Evolutionary conservation across 73 alveolate species (phyloP).

Genomic region (Paramecium primaurelia): DNA sequence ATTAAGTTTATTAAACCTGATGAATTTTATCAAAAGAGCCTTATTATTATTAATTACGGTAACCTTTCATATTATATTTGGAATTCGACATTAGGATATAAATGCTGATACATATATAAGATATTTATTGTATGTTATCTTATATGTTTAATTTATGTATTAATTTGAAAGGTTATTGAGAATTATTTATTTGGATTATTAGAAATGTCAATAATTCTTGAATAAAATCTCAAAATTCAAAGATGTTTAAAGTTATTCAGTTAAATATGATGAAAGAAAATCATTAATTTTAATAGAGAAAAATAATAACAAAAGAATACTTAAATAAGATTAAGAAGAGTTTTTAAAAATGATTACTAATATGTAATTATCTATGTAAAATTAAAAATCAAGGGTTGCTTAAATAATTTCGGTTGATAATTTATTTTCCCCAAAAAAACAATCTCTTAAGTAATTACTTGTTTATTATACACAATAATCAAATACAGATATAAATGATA

Average conservation of each 20-base stretch:
- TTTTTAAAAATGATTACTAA: neutral
- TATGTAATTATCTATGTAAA: neutral
- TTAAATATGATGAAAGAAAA: conserved; percentile 1
- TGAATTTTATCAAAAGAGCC: neutral
- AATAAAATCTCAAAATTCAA: neutral
- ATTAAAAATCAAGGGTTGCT: neutral
- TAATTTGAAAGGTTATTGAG: neutral
- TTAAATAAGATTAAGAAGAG: neutral
- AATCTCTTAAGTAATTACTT: neutral
- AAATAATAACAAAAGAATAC: neutral
- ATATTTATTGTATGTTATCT: neutral
- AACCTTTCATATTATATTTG: neutral
- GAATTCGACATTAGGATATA: neutral
- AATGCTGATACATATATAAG: neutral
- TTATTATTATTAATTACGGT: neutral
- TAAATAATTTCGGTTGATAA: neutral
- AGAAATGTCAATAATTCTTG: neutral
- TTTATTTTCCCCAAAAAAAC: neutral
- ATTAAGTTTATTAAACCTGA: neutral
- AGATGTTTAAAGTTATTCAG: neutral
- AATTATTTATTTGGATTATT: neutral
- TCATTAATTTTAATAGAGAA: neutral
- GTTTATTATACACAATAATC: neutral
- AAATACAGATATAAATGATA: neutral
- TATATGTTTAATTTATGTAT: neutral